Evolutionary conservation across 2,329 filamentous ascomycete genomes (phyloP), one percentile per base, ranked within the genome.

Genomic region (Aspergillus jensenii): DNA sequence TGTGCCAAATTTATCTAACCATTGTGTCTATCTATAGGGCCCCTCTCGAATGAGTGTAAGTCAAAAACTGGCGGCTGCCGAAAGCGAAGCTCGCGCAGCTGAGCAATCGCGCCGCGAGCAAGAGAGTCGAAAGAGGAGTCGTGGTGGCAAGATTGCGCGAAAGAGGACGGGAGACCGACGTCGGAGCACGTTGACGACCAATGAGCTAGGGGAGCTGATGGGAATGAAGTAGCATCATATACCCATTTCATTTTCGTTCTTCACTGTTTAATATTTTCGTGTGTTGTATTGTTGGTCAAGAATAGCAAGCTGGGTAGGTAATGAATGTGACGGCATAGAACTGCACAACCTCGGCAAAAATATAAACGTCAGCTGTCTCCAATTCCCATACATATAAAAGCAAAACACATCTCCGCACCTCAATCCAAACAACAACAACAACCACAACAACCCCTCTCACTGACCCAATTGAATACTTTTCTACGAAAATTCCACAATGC

Each of bases 151-250:
- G 59, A 59, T 49, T 47, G 61, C 65, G 40, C 67, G 59, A 51
- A 65, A 62, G 52, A 65, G 68, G 51, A 67, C 68, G 46, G 65
- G 67, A 21, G 70, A 67, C 35, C 68, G 71, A 45, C 70, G 78
- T 58, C 70, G 77, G 46, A 80, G 78, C 56, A 79, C 78, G 27
- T 66, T 80, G 23, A 78, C 74, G n/a, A 74, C 67, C 43, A 74
- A 77, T 49, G 78, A 80, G 61, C 65, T 79, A 45, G 77, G 75
- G 17, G 72, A 74, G 57, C 63, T 78, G 54, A 69, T 77, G 69
- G 70, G 73, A 15, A 66, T 68, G 56, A 47, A 51, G 37, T 55
- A 55, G 46, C 51, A 48, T 58, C 41, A 56, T 54, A 58, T 58
- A 58, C 56, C 56, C 53, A 37, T 54, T 55, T 4, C 27, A 31